phyloP scores from a whole-genome alignment of 345 rosid species.

The Salix suchowensis region DNA sequence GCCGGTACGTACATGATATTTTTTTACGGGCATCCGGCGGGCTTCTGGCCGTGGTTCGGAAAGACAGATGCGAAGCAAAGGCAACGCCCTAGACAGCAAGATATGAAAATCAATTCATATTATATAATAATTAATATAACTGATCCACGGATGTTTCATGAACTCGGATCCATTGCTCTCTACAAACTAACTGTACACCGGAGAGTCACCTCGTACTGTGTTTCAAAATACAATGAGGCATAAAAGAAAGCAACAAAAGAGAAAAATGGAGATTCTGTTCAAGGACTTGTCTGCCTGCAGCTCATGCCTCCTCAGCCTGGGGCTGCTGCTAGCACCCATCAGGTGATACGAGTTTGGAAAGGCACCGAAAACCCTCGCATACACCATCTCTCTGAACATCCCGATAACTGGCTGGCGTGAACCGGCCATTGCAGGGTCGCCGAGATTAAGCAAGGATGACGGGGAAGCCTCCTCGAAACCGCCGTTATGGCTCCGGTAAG shows the following conservation, averaged over 20 bases:
- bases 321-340: constrained; percentile 30
- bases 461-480: constrained; percentile 27
- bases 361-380: constrained; percentile 62
- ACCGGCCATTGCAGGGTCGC: constrained; percentile 22
- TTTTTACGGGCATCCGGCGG: no score
- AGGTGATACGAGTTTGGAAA: constrained; percentile 46
- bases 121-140: not conserved
- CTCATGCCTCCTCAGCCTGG: constrained; percentile 63
- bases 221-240: constrained; percentile 80
- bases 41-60: no score
- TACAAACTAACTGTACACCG: constrained; percentile 1
- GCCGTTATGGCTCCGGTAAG: constrained; percentile 42
- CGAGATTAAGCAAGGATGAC: constrained; percentile 27
- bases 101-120: not conserved
- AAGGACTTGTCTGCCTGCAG: constrained; percentile 67
- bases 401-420: constrained; percentile 48
- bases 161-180: not conserved
- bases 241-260: constrained; percentile 71
- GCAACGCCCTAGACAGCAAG: not conserved
- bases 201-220: not conserved
- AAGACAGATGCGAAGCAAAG: no score
- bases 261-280: constrained; percentile 72
- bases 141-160: not conserved
- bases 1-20: no score
- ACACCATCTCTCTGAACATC: constrained; percentile 74